Base-by-base conservation (phyloP, 176 grass and related monocot species). In the Bromus sterilis region DNA sequence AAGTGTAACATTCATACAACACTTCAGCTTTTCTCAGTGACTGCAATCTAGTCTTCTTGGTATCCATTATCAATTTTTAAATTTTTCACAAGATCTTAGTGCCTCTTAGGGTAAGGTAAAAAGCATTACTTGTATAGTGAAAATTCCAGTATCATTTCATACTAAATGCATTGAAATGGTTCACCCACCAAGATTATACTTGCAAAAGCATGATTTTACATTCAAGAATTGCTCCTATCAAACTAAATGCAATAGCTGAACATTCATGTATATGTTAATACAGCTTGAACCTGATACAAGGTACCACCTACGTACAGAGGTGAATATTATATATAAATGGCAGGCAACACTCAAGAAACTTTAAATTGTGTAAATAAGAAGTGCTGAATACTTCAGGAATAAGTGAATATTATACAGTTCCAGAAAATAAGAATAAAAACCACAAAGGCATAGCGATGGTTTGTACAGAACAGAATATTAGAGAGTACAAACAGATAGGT, bases 141-240 rank as follows among this genome's bases (percentile, higher is more conserved):
- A 70, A 80, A 21, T 28, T 69, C 14, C 13, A 39, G 14, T 36
- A 67, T 13, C 21, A 51, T 9, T 28, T 56, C 23, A 56, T 41
- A 41, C 28, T 81, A 81, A 56, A 64, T 78, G 76, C 6, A 78
- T 23, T 64, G 28, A 81, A 71, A 71, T 56, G 32, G 57, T 57
- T n/a, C 65, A 58, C 26, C 33, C 6, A 66, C 30, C 33, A 71
- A 70, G 34, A 81, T 4, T 57, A 70, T 14, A 40, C 2, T 70
- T 42, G 35, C 66, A 81, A 21, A 81, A 58, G 48, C 11, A 71
- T 58, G 35, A 69, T 7, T 36, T 42, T 28, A 77, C 36, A 78
- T 81, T 15, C 35, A 81, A 18, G 1, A 37, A n/a, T 70, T 57
- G 23, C 29, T 58, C 34, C 25, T 58, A 41, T 42, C 18, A 13